A percentile compares a stretch with the other conserved stretches of the same genome.
These are phyloP conservation scores for Leptodermis oblonga DNA, from an alignment of 257 asterid genomes.

Conservation along the genomic window DNA sequence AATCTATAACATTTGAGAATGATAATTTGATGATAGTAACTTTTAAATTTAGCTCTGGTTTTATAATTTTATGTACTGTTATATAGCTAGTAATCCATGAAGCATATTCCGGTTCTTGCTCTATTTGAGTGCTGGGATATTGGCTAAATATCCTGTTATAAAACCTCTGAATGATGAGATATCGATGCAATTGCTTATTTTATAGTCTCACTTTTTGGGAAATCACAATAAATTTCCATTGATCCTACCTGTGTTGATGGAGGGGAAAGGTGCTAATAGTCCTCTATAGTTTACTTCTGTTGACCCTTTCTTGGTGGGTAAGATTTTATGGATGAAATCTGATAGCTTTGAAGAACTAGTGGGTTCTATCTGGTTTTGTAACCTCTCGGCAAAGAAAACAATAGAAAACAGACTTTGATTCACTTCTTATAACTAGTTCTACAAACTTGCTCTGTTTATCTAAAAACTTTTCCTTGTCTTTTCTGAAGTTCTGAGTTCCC, in stretches of 20 bases:
- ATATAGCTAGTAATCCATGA: background rate
- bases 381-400: background rate
- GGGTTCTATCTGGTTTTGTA: background rate
- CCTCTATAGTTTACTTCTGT: too few species aligned
- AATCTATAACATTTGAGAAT: background rate
- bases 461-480: background rate
- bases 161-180: background rate
- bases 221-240: background rate
- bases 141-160: background rate
- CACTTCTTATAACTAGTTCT: background rate
- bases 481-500: conserved; percentile 15
- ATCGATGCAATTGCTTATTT: background rate
- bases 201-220: background rate
- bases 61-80: background rate
- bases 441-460: background rate
- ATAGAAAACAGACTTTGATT: background rate
- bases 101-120: background rate
- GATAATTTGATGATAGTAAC: background rate
- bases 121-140: background rate
- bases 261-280: background rate
- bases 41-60: background rate
- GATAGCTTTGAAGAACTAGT: background rate
- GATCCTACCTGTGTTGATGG: background rate
- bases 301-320: background rate
- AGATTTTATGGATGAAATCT: background rate